phyloP scores from a whole-genome alignment of 768 basidiomycete genomes.

The Naganishia onofrii region DNA sequence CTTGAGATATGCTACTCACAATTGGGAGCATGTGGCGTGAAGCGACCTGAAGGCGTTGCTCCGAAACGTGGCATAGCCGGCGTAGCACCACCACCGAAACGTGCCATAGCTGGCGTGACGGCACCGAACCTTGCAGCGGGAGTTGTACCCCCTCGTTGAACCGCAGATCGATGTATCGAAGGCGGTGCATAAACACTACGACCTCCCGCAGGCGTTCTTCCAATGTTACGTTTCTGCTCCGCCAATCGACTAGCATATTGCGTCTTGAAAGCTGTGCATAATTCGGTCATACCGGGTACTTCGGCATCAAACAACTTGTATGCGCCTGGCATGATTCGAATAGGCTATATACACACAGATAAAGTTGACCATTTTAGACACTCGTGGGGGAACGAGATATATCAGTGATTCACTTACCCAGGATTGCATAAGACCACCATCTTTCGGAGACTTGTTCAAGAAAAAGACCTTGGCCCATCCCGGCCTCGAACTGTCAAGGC shows the following conservation, averaged over 20 bases:
- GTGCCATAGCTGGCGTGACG: neutral
- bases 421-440: constrained; percentile 75
- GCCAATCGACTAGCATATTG: constrained; percentile 44
- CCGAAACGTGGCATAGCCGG: constrained; percentile 4
- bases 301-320: constrained; percentile 88
- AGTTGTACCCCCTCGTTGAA: constrained; percentile 6
- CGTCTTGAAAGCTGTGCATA: constrained; percentile 95
- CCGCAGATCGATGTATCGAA: constrained; percentile 17
- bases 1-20: neutral
- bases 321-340: constrained; percentile 51
- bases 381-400: neutral
- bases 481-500: constrained; percentile 78
- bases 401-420: constrained; percentile 65
- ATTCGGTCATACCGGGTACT: constrained; percentile 82
- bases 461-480: constrained; percentile 94
- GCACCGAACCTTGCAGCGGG: constrained; percentile 8
- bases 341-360: constrained; percentile 39
- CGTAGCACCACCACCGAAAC: constrained; percentile 1
- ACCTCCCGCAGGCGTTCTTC: constrained; percentile 21
- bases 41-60: constrained; percentile 11
- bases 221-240: constrained; percentile 34
- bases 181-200: constrained; percentile 19
- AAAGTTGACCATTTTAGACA: neutral
- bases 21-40: constrained; percentile 4
- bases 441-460: constrained; percentile 73